A percentile compares a stretch with the other conserved stretches of the same genome.
These are phyloP conservation scores for Alternaria ventricosa DNA, from an alignment of 2,329 filamentous ascomycete species.

Conservation along the genomic window DNA sequence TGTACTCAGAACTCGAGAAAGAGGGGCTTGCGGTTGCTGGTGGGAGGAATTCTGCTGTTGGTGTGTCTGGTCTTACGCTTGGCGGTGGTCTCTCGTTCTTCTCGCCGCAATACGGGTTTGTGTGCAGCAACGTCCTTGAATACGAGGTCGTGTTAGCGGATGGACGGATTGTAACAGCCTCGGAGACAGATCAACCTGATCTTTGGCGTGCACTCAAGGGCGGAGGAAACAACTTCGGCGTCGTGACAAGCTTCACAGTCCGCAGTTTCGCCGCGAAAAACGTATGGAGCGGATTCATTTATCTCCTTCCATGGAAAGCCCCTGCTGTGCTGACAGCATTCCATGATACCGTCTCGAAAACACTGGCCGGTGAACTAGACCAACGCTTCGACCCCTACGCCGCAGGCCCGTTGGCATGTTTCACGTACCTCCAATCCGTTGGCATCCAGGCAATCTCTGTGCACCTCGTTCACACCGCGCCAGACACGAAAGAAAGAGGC, in stretches of 20 bases:
- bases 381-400: conserved; percentile 47
- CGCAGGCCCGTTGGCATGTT: conserved; percentile 61
- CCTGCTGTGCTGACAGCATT: conserved; percentile 13
- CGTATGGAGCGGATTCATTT: conserved; percentile 47
- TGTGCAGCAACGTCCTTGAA: conserved; percentile 41
- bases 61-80: conserved; percentile 40
- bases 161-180: conserved; percentile 41
- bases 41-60: conserved; percentile 35
- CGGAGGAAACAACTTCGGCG: conserved; percentile 47
- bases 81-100: conserved; percentile 49
- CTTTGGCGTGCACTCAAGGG: conserved; percentile 46
- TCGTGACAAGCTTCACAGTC: conserved; percentile 41
- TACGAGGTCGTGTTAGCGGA: conserved; percentile 49
- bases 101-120: conserved; percentile 37
- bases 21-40: conserved; percentile 26
- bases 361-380: conserved; percentile 2
- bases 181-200: conserved; percentile 27
- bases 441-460: conserved; percentile 56
- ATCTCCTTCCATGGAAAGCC: conserved; percentile 17
- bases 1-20: conserved; percentile 22
- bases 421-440: conserved; percentile 65
- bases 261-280: conserved; percentile 18
- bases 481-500: conserved; percentile 20
- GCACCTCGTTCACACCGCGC: conserved; percentile 52
- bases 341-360: conserved; percentile 4